phyloP scores from a whole-genome alignment of 257 asterid species.

The Anisodus tanguticus region DNA sequence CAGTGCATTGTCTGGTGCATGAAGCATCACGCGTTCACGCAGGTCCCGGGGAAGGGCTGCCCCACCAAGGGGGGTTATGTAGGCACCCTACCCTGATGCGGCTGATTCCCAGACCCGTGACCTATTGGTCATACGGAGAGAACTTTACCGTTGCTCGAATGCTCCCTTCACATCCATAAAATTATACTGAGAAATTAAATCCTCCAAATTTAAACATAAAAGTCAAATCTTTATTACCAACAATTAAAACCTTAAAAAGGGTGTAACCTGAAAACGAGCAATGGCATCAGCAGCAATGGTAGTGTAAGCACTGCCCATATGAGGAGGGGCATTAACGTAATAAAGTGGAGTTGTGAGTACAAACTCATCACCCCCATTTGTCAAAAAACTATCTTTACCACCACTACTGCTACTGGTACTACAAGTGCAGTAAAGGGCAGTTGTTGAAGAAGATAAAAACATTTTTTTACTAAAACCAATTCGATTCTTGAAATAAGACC shows the following conservation, averaged over 20 bases:
- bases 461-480: conserved; percentile 26
- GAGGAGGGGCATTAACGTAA: conserved; percentile 98
- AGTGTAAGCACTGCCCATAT: conserved; percentile 98
- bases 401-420: conserved; percentile 31
- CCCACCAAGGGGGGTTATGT: too few relatives aligned
- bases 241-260: conserved; percentile 29
- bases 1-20: too few relatives aligned
- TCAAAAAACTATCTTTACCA: conserved; percentile 42
- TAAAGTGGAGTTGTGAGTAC: conserved; percentile 95
- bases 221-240: background rate
- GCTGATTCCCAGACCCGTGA: too few relatives aligned
- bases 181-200: background rate
- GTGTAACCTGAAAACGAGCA: conserved; percentile 83
- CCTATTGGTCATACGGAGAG: too few relatives aligned
- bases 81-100: too few relatives aligned
- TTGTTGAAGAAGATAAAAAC: conserved; percentile 33
- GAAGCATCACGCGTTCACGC: too few relatives aligned
- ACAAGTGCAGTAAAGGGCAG: conserved; percentile 60
- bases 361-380: conserved; percentile 1
- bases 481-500: conserved; percentile 39
- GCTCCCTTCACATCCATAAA: background rate
- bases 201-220: background rate
- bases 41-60: too few relatives aligned
- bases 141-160: too few relatives aligned
- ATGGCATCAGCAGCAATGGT: conserved; percentile 94